A percentile compares a stretch with the other conserved stretches of the same genome.
Evolutionary conservation across 2,329 filamentous ascomycete genomes (phyloP).

Genomic region (Albophoma yamanashiensis): DNA sequence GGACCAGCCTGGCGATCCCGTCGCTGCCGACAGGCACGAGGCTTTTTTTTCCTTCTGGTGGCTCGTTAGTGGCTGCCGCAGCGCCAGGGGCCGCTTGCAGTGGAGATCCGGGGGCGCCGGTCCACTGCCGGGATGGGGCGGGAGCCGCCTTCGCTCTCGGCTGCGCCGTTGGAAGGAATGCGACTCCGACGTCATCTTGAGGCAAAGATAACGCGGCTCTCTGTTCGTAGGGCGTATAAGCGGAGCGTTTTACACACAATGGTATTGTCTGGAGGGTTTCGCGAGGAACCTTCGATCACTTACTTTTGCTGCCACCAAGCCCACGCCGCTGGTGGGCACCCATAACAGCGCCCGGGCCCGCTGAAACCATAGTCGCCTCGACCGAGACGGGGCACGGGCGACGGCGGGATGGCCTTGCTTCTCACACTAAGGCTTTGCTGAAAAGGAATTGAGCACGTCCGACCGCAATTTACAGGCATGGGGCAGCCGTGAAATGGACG

Average conservation of each 20-base stretch:
- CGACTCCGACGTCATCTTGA: not conserved
- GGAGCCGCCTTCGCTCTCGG: not conserved
- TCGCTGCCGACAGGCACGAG: not conserved
- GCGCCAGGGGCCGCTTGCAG: not conserved
- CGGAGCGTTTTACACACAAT: slow-evolving; percentile 9
- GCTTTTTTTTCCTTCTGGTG: not conserved
- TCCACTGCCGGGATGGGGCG: not conserved
- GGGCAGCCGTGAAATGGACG: no score
- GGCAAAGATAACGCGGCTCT: not conserved
- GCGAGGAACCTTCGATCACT: not conserved
- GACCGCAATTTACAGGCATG: no score
- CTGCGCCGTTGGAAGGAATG: not conserved
- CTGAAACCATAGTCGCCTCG: not conserved
- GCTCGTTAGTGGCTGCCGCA: not conserved
- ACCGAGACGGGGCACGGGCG: not conserved
- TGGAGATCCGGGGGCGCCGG: not conserved
- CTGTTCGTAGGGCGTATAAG: slow-evolving; percentile 37
- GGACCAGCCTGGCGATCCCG: not conserved
- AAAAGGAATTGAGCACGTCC: no score
- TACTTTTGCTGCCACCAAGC: not conserved
- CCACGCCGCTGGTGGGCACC: not conserved
- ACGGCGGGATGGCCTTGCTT: not conserved
- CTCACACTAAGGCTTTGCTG: not conserved
- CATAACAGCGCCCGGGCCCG: not conserved
- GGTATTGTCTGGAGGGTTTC: no score